phyloP scores from a whole-genome alignment of 2,329 filamentous ascomycete species.

The Fusarium multiceps region DNA sequence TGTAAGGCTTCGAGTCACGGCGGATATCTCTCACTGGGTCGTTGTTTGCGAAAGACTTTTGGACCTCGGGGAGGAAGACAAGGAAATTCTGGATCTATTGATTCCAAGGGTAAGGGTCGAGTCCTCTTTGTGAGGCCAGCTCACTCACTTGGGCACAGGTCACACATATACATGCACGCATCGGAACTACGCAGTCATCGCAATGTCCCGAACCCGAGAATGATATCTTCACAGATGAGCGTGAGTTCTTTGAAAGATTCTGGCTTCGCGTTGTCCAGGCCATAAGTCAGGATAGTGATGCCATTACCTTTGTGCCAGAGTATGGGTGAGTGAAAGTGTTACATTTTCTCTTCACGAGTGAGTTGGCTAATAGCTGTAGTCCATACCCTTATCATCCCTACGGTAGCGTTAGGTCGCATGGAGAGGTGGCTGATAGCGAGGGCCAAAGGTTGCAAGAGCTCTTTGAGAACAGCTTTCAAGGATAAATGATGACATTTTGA shows the following conservation, averaged over 20 bases:
- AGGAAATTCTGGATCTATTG: not conserved
- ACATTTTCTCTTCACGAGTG: rapidly evolving
- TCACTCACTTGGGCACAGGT: not conserved
- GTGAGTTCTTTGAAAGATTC: not conserved
- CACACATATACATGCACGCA: not conserved
- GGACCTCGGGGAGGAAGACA: not conserved
- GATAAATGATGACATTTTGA: no score
- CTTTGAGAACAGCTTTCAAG: not conserved
- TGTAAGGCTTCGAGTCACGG: not conserved
- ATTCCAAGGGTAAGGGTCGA: not conserved
- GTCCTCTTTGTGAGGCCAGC: rapidly evolving
- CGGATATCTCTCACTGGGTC: not conserved
- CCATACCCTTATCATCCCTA: not conserved
- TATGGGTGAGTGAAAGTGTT: not conserved
- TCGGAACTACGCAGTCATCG: not conserved
- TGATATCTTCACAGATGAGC: not conserved
- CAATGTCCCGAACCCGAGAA: not conserved
- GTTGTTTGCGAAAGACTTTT: not conserved
- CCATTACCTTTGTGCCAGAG: not conserved
- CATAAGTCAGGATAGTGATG: not conserved
- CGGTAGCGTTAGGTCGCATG: not conserved
- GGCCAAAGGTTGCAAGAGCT: not conserved
- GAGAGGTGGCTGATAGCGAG: not conserved
- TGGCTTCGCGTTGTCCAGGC: not conserved
- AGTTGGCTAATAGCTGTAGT: not conserved